Evolutionary conservation across 2,329 filamentous ascomycete species (phyloP).

Genomic region (Aulographum hederae): DNA sequence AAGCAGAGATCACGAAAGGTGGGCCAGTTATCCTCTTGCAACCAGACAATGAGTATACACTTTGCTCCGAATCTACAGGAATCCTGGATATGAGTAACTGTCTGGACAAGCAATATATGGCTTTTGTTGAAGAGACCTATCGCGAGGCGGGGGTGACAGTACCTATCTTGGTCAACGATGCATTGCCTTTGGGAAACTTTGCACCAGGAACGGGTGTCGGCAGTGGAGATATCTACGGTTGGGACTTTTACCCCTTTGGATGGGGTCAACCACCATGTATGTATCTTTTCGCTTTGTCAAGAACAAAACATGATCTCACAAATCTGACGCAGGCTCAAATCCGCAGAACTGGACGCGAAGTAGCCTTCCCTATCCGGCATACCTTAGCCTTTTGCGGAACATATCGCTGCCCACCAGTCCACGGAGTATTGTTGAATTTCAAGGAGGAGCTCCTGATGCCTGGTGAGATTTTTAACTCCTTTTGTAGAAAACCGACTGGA

Average conservation of each 20-base stretch:
- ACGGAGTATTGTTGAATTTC: conserved; percentile 37
- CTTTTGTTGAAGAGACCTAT: conserved; percentile 50
- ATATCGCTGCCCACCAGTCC: too few species aligned
- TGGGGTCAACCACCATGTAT: too few species aligned
- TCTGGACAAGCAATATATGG: conserved; percentile 34
- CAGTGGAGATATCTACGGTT: conserved; percentile 43
- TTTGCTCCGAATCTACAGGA: too few species aligned
- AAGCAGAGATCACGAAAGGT: conserved; percentile 64
- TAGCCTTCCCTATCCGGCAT: too few species aligned
- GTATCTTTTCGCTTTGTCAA: too few species aligned
- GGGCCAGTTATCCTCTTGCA: conserved; percentile 65
- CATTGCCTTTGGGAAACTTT: conserved; percentile 38
- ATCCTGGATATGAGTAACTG: conserved; percentile 22
- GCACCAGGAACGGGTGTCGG: conserved; percentile 38
- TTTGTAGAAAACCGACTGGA: too few species aligned
- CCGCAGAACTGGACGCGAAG: too few species aligned
- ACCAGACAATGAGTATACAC: conserved; percentile 64
- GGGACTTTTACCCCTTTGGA: conserved; percentile 9
- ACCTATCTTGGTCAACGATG: conserved; percentile 60
- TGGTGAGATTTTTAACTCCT: too few species aligned
- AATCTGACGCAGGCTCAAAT: too few species aligned
- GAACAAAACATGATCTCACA: too few species aligned
- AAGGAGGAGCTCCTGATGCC: conserved; percentile 48
- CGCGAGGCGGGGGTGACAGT: conserved; percentile 51
- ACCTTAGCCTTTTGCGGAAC: too few species aligned